Percentiles rank a stretch among this genome's conserved stretches.
These are phyloP conservation scores for Torrubiella hemipterigena DNA, from an alignment of 2,329 filamentous ascomycete genomes.

Conservation along the genomic window DNA sequence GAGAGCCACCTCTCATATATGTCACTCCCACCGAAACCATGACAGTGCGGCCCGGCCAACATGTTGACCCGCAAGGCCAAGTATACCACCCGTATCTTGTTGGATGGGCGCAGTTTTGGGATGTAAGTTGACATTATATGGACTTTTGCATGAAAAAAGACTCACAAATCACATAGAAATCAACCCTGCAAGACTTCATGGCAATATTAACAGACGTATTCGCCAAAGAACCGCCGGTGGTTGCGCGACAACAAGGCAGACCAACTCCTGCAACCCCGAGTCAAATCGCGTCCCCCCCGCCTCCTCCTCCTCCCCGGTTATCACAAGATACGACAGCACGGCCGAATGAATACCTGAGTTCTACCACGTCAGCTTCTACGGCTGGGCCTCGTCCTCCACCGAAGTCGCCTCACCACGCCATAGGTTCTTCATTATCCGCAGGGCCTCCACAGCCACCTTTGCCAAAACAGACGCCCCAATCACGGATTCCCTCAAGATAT, in stretches of 20 bases:
- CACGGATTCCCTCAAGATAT: constrained; percentile 25
- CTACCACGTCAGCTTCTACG: constrained; percentile 18
- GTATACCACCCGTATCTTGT: constrained; percentile 94
- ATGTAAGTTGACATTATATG: constrained; percentile 66
- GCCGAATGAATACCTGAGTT: constrained; percentile 22
- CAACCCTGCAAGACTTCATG: constrained; percentile 71
- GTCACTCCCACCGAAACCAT: constrained; percentile 82
- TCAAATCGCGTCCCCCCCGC: too few species aligned
- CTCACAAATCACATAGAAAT: constrained; percentile 45
- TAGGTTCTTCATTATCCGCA: constrained; percentile 9
- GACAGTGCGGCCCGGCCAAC: constrained; percentile 82
- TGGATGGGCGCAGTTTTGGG: constrained; percentile 80
- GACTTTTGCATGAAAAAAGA: constrained; percentile 1
- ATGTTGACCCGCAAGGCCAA: constrained; percentile 85
- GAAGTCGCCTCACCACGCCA: constrained; percentile 28
- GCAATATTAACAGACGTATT: constrained; percentile 77
- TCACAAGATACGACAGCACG: constrained; percentile 49
- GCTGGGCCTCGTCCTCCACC: constrained; percentile 39
- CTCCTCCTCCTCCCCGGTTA: constrained; percentile 60
- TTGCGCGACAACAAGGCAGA: constrained; percentile 52
- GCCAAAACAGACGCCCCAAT: constrained; percentile 14
- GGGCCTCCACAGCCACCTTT: constrained; percentile 11
- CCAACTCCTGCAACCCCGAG: constrained; percentile 21
- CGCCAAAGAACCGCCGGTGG: constrained; percentile 85
- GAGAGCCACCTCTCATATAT: constrained; percentile 75